Base-by-base conservation (phyloP, 176 grass and related monocot genomes). In the Ampelocalamus luodianensis region DNA sequence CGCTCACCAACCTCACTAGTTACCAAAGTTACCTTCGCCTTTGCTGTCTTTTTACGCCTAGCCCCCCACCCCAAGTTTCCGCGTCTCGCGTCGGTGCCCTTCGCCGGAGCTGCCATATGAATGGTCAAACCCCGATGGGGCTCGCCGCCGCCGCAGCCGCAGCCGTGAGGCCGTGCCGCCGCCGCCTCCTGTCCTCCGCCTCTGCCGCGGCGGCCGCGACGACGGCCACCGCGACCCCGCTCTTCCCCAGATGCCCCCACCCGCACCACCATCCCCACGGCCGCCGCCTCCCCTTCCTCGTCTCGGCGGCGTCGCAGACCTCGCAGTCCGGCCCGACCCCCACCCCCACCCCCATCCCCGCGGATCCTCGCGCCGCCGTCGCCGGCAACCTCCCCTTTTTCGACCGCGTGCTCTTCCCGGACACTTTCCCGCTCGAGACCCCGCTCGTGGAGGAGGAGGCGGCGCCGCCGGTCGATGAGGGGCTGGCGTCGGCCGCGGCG, bases 131-230 rank as follows among this genome's bases (percentile, higher is more conserved):
- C 56, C 71, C 88, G 69, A 90, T 95, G 93, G 93, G 83, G 85
- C 83, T 95, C 79, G 88, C 89, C 55, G 77, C 82, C 73, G 88
- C 88, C 32, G 86, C 89, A 2, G 81, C 78, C 36, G 89, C 83
- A 23, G 68, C 90, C 71, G 85, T 90, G 76, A 92, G 88, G 82
- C 93, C 93, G 22, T 95, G 88, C 85, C 58, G 90, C 79, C 68
- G n/a, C 13, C 76, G 83, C 50, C 90, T 95, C 36, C 79, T 95
- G 29, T 85, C 87, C 11, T 87, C 79, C 13, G 79, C 89, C 42
- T 34, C 80, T 15, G 27, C 68, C 3, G 22, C 66, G 84, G 58
- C 32, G 51, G 23, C 73, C 11, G 32, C 68, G n/a, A 65, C 23
- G n/a, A 65, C 61, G 72, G 59, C 66, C 46, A 40, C 72, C 8